These are phyloP conservation scores for Cylindrotheca fusiformis DNA, from an alignment of 108 stramenopile genomes.

Conservation along the genomic window DNA sequence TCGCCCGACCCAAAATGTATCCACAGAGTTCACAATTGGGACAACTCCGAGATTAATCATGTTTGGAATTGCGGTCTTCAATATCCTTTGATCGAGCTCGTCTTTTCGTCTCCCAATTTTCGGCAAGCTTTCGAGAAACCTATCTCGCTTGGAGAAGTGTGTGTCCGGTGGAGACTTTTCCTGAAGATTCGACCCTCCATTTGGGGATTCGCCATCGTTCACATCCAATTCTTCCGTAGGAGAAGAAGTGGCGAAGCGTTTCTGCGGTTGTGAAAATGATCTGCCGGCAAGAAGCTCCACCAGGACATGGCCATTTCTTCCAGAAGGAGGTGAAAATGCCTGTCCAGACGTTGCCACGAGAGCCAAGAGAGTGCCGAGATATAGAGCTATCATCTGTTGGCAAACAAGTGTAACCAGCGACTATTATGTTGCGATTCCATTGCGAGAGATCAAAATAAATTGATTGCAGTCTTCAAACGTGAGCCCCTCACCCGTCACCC, in stretches of 20 bases:
- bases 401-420: no score
- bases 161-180: not conserved
- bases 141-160: not conserved
- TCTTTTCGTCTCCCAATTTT: slow-evolving; percentile 2
- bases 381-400: not conserved
- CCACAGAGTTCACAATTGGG: slow-evolving; percentile 74
- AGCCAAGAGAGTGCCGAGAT: not conserved
- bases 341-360: no score
- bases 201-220: not conserved
- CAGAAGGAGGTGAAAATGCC: not conserved
- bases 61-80: slow-evolving; percentile 55
- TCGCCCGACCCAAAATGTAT: slow-evolving; percentile 83
- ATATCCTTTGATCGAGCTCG: slow-evolving; percentile 40
- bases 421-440: no score
- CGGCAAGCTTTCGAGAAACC: slow-evolving; percentile 2
- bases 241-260: not conserved
- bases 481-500: not conserved
- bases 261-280: not conserved
- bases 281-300: no score
- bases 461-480: not conserved
- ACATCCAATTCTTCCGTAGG: not conserved
- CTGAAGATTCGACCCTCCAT: not conserved
- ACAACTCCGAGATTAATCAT: slow-evolving; percentile 78
- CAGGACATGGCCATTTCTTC: not conserved
- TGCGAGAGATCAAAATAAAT: not conserved